phyloP scores from a whole-genome alignment of 2,329 filamentous ascomycete genomes.

The Verticillium isaacii region DNA sequence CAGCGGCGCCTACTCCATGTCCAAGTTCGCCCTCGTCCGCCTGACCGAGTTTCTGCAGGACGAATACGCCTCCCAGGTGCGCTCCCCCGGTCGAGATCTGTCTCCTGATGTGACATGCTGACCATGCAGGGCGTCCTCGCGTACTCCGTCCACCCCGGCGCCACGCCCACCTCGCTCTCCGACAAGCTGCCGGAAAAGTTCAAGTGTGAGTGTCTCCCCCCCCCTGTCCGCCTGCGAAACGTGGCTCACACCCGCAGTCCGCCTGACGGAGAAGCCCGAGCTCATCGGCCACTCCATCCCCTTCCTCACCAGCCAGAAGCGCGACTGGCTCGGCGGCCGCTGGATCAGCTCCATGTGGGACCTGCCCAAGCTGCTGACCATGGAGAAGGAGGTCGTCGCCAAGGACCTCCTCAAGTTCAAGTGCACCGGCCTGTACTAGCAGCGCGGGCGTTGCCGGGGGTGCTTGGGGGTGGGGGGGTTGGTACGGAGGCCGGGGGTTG shows the following conservation, averaged over 20 bases:
- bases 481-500: too few relatives aligned
- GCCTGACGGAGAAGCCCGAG: constrained; percentile 11
- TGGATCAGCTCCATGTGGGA: constrained; percentile 15
- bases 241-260: constrained; percentile 3
- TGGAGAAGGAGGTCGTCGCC: constrained; percentile 7
- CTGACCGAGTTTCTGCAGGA: constrained; percentile 42
- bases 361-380: constrained; percentile 4
- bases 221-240: too few relatives aligned
- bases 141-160: constrained; percentile 33
- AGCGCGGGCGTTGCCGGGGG: too few relatives aligned
- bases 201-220: constrained; percentile 2
- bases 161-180: constrained; percentile 28
- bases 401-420: constrained; percentile 10
- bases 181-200: constrained; percentile 9
- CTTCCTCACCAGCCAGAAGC: constrained; percentile 7
- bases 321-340: constrained; percentile 9
- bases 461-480: too few relatives aligned
- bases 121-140: constrained; percentile 30
- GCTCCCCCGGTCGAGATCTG: not conserved
- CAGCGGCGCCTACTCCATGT: constrained; percentile 37
- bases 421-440: constrained; percentile 7
- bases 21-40: constrained; percentile 43
- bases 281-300: constrained; percentile 10
- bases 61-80: constrained; percentile 31
- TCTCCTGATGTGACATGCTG: not conserved